phyloP scores from a whole-genome alignment of 1,139 yeast species.

The Debaryomyces coudertii region DNA sequence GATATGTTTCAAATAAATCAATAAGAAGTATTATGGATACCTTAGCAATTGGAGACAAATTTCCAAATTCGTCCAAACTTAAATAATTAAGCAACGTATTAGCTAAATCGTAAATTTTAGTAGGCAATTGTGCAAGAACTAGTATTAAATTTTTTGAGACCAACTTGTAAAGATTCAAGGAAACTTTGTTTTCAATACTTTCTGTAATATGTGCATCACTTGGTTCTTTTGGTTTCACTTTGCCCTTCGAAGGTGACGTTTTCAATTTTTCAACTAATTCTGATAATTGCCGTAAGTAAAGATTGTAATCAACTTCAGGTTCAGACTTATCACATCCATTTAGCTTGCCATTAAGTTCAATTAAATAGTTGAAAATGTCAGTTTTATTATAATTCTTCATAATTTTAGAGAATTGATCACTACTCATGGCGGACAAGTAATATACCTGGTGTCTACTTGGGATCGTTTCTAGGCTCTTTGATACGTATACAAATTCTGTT shows the following conservation, averaged over 20 bases:
- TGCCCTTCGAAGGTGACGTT: slow-evolving; percentile 14
- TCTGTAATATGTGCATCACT: slow-evolving; percentile 7
- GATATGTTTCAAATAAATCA: slow-evolving; percentile 44
- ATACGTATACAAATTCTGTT: slow-evolving; percentile 6
- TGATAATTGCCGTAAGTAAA: slow-evolving; percentile 21
- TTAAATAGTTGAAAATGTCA: slow-evolving; percentile 28
- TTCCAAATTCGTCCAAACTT: slow-evolving; percentile 21
- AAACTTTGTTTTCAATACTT: slow-evolving; percentile 14
- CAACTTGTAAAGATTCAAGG: slow-evolving; percentile 33
- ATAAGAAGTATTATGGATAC: slow-evolving; percentile 37
- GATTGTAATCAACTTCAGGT: slow-evolving; percentile 19
- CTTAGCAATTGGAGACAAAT: slow-evolving; percentile 24
- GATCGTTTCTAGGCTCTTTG: neutral
- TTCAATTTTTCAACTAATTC: slow-evolving; percentile 25
- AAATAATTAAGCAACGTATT: slow-evolving; percentile 39
- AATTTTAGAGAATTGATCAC: slow-evolving; percentile 2
- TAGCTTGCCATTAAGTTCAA: slow-evolving; percentile 27
- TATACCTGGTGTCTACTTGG: neutral
- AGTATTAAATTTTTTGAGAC: slow-evolving; percentile 34
- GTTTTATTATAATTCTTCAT: slow-evolving; percentile 20
- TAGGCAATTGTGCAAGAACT: slow-evolving; percentile 36
- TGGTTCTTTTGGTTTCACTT: slow-evolving; percentile 18
- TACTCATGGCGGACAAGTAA: neutral
- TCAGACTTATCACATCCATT: slow-evolving; percentile 14
- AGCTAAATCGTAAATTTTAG: slow-evolving; percentile 44